Percentiles rank a stretch among this genome's conserved stretches.
Evolutionary conservation across 192 early-diverging fungal species (phyloP).

Genomic region (Backusella luteola): DNA sequence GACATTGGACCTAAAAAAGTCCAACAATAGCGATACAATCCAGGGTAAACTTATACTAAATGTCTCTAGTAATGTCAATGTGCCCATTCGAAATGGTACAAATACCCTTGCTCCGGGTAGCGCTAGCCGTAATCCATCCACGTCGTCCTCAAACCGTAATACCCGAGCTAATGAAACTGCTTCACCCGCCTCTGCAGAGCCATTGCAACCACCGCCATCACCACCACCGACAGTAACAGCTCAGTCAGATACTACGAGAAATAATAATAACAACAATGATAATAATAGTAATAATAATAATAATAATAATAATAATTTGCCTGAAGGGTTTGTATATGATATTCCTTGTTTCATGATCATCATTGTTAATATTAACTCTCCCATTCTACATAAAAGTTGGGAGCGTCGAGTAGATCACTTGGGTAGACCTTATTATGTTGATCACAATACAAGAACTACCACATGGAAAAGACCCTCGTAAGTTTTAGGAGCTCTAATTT

Average conservation of each 20-base stretch:
- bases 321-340: constrained; percentile 3
- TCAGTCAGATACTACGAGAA: too few relatives aligned
- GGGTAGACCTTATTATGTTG: constrained; percentile 95
- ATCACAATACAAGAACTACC: constrained; percentile 95
- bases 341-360: neutral
- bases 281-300: neutral
- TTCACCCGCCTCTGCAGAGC: neutral
- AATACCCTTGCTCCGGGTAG: constrained; percentile 23
- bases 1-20: constrained; percentile 86
- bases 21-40: constrained; percentile 77
- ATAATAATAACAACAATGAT: neutral
- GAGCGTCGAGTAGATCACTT: constrained; percentile 93
- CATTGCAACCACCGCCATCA: neutral
- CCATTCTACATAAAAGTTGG: constrained; percentile 61
- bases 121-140: neutral
- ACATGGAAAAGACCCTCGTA: constrained; percentile 80
- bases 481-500: neutral
- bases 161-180: neutral
- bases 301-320: neutral
- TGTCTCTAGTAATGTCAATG: constrained; percentile 61
- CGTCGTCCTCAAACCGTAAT: neutral
- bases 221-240: neutral
- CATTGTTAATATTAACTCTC: constrained; percentile 71
- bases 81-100: constrained; percentile 40
- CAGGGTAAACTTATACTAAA: constrained; percentile 84